These are phyloP conservation scores for Solanum hybrid DNA, from an alignment of 305 asterid species.

Conservation along the genomic window DNA sequence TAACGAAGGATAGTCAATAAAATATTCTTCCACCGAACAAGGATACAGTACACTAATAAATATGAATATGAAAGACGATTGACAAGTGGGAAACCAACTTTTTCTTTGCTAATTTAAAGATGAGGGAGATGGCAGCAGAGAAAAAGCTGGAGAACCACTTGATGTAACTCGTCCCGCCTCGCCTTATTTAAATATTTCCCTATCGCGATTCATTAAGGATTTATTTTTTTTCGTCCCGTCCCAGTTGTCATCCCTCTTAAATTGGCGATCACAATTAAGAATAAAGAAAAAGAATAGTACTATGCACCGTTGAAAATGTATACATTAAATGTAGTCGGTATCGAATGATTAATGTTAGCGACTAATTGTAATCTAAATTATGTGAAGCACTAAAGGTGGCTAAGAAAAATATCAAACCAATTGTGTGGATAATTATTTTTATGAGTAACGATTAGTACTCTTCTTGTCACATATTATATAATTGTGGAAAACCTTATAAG, in stretches of 20 bases:
- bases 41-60: too few relatives aligned
- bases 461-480: too few relatives aligned
- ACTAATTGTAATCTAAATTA: too few relatives aligned
- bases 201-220: too few relatives aligned
- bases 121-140: not conserved
- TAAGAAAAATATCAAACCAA: too few relatives aligned
- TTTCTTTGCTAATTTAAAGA: not conserved
- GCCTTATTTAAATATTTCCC: not conserved
- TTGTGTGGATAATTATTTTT: too few relatives aligned
- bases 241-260: not conserved
- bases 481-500: not conserved
- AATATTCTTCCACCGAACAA: not conserved
- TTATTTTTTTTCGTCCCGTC: not conserved
- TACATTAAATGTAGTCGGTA: not conserved
- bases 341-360: not conserved
- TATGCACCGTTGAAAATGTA: not conserved
- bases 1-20: rapidly evolving
- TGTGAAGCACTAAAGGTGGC: too few relatives aligned
- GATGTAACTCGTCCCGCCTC: not conserved
- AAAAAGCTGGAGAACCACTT: not conserved
- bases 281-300: not conserved
- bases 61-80: not conserved
- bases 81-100: not conserved
- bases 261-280: not conserved
- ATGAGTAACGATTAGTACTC: too few relatives aligned